Base-by-base conservation (phyloP, 331 rosid species). In the Rhamnella rubrinervis region DNA sequence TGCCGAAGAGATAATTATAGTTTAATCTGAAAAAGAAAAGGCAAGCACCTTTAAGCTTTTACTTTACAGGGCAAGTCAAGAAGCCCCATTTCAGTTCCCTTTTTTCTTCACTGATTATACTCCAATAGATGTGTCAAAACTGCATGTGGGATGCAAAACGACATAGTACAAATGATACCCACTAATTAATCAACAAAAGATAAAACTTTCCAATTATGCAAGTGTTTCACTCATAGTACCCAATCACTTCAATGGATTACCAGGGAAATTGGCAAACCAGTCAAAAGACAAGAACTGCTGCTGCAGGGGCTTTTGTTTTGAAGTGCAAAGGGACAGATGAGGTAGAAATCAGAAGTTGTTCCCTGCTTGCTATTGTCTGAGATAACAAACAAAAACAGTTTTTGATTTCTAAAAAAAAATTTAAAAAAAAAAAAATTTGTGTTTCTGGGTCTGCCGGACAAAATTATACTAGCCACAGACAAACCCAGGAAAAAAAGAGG, bases 271-370 rank as follows among this genome's bases (percentile, higher is more conserved):
- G 60, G 61, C 61, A 66, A 83, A 78, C 18, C 55, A 37, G 83
- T 72, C 82, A 82, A 76, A 57, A 61, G 74, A 65, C 66, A 65
- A 46, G 61, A 31, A 44, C 51, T 61, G 58, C 60, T 59, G 31
- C 44, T 59, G 31, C 44, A 40, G 58, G 41, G 72, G 65, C 11
- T 61, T 82, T 72, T 77, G 84, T 50, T 81, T 38, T 26, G 71
- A 25, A 26, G 77, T 50, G 72, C 38, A 8, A 55, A 38, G 62
- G 25, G 18, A 49, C 70, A 67, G 79, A 84, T 77, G 63, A 68
- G 84, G 82, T 63, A 63, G 88, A 81, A 75, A 53, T 74, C 87
- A 82, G 75, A 71, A 63, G 17, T 6, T 75, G 72, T 79, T 79
- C 73, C 88, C 77, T 82, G 72, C 37, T 46, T 59, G 75, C 59